phyloP scores from a whole-genome alignment of 129 eudicot species.

The Centrapalus pauciflorus region DNA sequence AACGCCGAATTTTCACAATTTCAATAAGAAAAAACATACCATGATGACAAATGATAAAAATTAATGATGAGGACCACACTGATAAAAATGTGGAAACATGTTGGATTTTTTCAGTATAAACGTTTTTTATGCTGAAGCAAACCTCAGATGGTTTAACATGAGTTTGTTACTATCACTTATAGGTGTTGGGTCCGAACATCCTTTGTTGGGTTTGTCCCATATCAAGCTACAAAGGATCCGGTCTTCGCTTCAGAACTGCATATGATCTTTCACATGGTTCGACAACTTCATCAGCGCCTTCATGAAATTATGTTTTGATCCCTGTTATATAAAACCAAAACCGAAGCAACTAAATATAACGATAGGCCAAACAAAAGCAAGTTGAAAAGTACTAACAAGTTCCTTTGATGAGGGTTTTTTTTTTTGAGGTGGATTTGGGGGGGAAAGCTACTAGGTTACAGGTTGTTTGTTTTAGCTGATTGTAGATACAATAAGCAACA shows the following conservation, averaged over 20 bases:
- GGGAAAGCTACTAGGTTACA: too few relatives aligned
- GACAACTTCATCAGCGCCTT: constrained; percentile 8
- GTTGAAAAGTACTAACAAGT: not conserved
- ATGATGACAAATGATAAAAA: too few relatives aligned
- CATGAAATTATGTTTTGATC: not conserved
- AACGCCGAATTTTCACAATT: too few relatives aligned
- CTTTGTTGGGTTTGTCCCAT: constrained; percentile 82
- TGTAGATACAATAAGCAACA: constrained; percentile 4
- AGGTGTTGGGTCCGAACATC: constrained; percentile 83
- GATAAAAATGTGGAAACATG: too few relatives aligned
- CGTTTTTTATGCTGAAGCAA: too few relatives aligned
- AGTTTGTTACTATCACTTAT: not conserved
- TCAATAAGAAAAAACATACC: too few relatives aligned
- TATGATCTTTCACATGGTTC: constrained; percentile 29
- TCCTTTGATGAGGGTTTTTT: not conserved
- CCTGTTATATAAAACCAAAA: not conserved
- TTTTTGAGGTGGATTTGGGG: constrained; percentile 9
- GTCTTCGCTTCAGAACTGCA: constrained; percentile 57
- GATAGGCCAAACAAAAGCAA: not conserved
- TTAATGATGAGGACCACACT: not conserved
- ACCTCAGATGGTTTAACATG: not conserved
- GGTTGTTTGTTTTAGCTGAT: constrained; percentile 1
- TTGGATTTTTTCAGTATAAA: too few relatives aligned
- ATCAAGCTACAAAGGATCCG: constrained; percentile 64
- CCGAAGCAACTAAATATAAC: constrained; percentile 8